A percentile compares a stretch with the other conserved stretches of the same genome.
Conservation (phyloP, 2,329 filamentous ascomycete genomes). For the Tolypocladium ovalisporum region DNA sequence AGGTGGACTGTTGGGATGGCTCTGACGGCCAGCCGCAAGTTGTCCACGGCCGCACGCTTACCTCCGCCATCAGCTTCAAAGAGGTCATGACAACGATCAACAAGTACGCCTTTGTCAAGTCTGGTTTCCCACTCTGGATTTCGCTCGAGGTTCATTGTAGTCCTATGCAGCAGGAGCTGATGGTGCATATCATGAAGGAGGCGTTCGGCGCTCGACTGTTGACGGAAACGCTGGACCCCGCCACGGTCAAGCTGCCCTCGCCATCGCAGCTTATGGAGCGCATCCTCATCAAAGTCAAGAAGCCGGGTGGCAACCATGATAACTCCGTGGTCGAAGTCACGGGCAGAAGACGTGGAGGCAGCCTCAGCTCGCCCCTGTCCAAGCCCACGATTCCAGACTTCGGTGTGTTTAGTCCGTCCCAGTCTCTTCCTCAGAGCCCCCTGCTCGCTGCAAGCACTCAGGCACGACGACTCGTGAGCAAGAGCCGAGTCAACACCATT, state of each 20-base stretch:
- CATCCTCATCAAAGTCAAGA: constrained; percentile 92
- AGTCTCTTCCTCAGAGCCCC: constrained; percentile 43
- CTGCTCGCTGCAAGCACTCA: constrained; percentile 40
- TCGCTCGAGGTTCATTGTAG: constrained; percentile 95
- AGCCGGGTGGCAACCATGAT: constrained; percentile 41
- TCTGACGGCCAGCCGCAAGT: constrained; percentile 78
- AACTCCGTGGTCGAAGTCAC: constrained; percentile 18
- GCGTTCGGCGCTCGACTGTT: constrained; percentile 75
- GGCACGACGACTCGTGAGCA: constrained; percentile 35
- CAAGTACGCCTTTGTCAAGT: constrained; percentile 83
- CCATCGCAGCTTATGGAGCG: constrained; percentile 76
- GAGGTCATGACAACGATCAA: constrained; percentile 91
- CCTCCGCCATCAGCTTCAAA: constrained; percentile 76
- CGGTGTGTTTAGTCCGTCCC: constrained; percentile 33
- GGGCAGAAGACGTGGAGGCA: constrained; percentile 49
- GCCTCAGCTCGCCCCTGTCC: constrained; percentile 56
- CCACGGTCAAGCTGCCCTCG: constrained; percentile 61
- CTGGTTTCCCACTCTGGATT: constrained; percentile 83
- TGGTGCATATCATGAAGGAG: constrained; percentile 83
- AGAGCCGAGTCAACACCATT: constrained; percentile 46
- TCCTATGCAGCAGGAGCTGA: constrained; percentile 67
- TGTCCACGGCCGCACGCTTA: constrained; percentile 82
- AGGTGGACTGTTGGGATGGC: constrained; percentile 98
- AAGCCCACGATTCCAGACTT: constrained; percentile 53
- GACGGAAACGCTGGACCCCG: constrained; percentile 60